Evolutionary conservation across 495 filamentous ascomycete genomes (phyloP), one percentile per base, ranked within the genome.

Genomic region (Wilcoxina mikolae): DNA sequence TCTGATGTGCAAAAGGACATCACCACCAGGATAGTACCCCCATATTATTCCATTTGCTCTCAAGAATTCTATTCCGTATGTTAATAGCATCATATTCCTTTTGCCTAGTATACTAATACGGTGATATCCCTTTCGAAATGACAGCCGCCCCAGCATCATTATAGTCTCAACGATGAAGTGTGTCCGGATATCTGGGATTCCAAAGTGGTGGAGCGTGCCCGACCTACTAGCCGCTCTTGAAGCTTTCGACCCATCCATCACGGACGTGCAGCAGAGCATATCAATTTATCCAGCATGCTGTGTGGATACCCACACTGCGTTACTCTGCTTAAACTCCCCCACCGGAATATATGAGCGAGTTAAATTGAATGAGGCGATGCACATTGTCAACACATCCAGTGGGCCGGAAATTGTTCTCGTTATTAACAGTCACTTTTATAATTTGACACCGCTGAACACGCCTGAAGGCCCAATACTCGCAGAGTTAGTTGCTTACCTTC

Each of bases 401-500:
- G 42, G 42, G 42, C 18, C 12, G 9, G 20, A 23, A n/a, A 45
- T 20, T 5, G 9, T 17, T 45, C 42, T 55, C 23, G 31, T 24
- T 20, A 55, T 55, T 17, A 39, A 55, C 17, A 55, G 24, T 24
- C 41, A 46, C 18, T 55, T 55, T 48, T 55, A 55, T 23, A 39
- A 48, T 24, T 43, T 55, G 24, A 55, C 52, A 10, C 52, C 52
- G 20, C 42, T 55, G 41, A 55, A 55, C 41, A 31, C 41, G 3
- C 52, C 52, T 11, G 12, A 55, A 46, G 52, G 42, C 15, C 20
- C 9, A 48, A 44, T 46, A 20, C 28, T 28, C 20, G 52, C 44
- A 12, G 52, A 55, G 52, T 55, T 12, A 26, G 52, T 29, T 18
- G 31, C 31, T 23, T 20, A 45, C 20, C 42, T 45, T 45, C 31